Percentiles rank a stretch among this genome's conserved stretches.
Conservation (phyloP, 1,139 yeast species). For the Protomyces lactucae-debilis region DNA sequence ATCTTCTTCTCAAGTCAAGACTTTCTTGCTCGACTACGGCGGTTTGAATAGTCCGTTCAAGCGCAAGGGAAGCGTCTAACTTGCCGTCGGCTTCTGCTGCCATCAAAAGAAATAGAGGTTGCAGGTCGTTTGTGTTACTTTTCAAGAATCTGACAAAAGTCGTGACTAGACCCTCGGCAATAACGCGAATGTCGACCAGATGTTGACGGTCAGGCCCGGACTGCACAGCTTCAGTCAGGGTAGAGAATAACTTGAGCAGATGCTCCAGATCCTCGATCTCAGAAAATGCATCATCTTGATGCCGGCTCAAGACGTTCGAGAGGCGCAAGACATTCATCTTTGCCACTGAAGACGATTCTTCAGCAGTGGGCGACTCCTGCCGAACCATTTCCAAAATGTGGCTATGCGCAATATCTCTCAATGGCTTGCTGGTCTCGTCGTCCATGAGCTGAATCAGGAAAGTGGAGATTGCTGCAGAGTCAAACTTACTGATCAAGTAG, state of each 20-base stretch:
- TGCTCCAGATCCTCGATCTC: not conserved
- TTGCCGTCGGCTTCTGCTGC: not conserved
- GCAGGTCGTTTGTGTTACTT: not conserved
- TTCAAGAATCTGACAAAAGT: not conserved
- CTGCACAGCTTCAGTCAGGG: not conserved
- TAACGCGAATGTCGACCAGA: not conserved
- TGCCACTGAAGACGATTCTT: not conserved
- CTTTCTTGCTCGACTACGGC: not conserved
- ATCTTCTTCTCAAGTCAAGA: not conserved
- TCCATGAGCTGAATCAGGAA: slow-evolving; percentile 40
- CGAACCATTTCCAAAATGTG: not conserved
- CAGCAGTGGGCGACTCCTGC: not conserved
- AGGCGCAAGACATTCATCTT: not conserved
- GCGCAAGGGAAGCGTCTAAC: not conserved
- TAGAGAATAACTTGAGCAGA: not conserved
- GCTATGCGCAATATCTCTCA: slow-evolving; percentile 8
- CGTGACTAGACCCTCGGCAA: not conserved
- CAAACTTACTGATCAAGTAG: slow-evolving; percentile 63
- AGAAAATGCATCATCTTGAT: not conserved
- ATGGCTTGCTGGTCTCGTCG: slow-evolving; percentile 26
- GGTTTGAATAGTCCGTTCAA: not conserved
- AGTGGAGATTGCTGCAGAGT: slow-evolving; percentile 65
- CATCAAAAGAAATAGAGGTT: not conserved
- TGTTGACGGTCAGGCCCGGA: not conserved
- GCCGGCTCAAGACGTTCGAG: not conserved